A percentile compares a stretch with the other conserved stretches of the same genome.
Conservation (phyloP, 2,329 filamentous ascomycete genomes). For the Fusarium secorum region DNA sequence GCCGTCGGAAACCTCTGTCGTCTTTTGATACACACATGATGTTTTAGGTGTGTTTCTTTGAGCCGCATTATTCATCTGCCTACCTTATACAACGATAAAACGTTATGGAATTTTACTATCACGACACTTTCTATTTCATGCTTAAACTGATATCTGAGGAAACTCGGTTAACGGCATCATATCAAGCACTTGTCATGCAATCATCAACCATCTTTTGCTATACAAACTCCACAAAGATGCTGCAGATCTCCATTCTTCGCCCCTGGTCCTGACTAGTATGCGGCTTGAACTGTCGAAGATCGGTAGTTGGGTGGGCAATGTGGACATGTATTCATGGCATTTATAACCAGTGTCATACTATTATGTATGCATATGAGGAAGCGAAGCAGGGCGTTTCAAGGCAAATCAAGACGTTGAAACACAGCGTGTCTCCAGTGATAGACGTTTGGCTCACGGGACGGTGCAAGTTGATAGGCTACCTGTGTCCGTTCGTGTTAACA, state of each 20-base stretch:
- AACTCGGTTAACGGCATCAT: constrained; percentile 11
- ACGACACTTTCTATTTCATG: neutral
- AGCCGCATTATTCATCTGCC: constrained; percentile 1
- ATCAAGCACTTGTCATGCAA: neutral
- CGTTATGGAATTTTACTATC: neutral
- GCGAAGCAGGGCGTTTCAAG: constrained; percentile 2
- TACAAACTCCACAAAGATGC: neutral
- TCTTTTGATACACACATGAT: neutral
- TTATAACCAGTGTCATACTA: neutral
- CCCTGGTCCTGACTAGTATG: neutral
- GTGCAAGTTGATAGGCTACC: constrained; percentile 1
- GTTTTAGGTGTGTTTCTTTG: neutral
- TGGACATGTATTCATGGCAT: neutral
- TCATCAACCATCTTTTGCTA: neutral
- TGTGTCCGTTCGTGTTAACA: neutral
- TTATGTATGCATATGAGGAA: neutral
- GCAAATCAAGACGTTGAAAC: constrained; percentile 19
- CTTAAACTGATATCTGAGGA: neutral
- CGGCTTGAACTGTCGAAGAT: constrained; percentile 8
- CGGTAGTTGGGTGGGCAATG: constrained; percentile 4
- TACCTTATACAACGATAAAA: neutral
- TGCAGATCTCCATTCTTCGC: constrained; percentile 12
- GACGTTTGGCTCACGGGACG: constrained; percentile 6
- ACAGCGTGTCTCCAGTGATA: constrained; percentile 23
- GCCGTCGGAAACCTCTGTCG: neutral